Base-by-base conservation (phyloP, 1,284 basidiomycete species). In the Chalciporus sp. region DNA sequence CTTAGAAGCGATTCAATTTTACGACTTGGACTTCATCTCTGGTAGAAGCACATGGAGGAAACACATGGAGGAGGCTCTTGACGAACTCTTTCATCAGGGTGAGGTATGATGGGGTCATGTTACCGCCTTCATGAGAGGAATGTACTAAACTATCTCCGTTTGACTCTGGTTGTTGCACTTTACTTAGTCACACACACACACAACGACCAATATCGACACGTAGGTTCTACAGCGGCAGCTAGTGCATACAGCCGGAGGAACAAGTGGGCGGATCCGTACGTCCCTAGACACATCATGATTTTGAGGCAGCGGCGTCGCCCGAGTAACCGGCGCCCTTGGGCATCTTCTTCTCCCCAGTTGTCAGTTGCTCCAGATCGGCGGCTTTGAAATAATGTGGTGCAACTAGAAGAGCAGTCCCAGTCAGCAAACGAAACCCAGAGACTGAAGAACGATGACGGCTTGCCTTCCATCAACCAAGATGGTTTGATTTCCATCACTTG, bases 401-500 rank as follows among this genome's bases (percentile, higher is more conserved):
- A 39, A 95, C 93, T 93, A 62, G 7, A 52, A 4, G 4, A 51
- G 16, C 45, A 48, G 42, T 50, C 28, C 17, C 3, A 19, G 33
- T 60, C 29, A 62, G 46, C 26, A 28, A 33, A 29, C 1, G 33
- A 9, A 11, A 14, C 16, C 3, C n/a, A 19, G 4, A 8, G 33
- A 20, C 6, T 8, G 14, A 48, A 42, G 42, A 54, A 26, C 44
- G 16, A 52, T 1, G 47, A 11, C 7, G 4, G 75, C 84, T 59
- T 52, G 88, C 92, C 90, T 81, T 98, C 95, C 48, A 97, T 72
- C 44, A 99, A 72, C 96, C 96, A 98, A 41, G 84, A 74, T 1
- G 95, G 90, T 68, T 97, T 95, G 69, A 99, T 98, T 66, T 97
- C 94, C 94, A 98, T 98, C 41, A 95, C 83, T 81, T 98, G 95